Percentiles rank a stretch among this genome's conserved stretches.
Conservation (phyloP, 2,329 filamentous ascomycete species). For the Chrysosporium keratinophilum region DNA sequence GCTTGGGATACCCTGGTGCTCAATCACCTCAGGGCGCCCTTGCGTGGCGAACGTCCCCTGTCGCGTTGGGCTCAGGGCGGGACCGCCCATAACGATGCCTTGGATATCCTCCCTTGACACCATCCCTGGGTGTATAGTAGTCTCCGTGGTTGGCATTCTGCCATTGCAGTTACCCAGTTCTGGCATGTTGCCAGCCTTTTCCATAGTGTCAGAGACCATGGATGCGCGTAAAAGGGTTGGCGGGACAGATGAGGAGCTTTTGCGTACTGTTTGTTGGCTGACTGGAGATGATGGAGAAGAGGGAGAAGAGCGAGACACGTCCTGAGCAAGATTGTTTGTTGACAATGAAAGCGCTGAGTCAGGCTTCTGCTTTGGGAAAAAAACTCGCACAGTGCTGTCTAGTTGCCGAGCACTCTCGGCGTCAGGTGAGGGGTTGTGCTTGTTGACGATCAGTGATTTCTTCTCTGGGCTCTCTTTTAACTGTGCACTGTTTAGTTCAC, state of each 20-base stretch:
- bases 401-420: neutral
- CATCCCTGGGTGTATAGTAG: neutral
- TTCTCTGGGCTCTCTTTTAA: neutral
- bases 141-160: neutral
- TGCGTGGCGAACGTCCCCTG: constrained; percentile 13
- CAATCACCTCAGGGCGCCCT: constrained; percentile 10
- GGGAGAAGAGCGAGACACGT: constrained; percentile 3
- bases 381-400: neutral
- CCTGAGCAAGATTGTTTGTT: neutral
- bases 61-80: constrained; percentile 11
- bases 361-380: constrained; percentile 7
- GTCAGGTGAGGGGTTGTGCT: neutral
- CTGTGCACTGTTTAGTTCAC: neutral
- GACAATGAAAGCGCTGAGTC: neutral
- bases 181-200: neutral
- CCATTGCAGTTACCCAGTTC: neutral
- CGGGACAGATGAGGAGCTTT: neutral
- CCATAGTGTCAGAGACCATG: neutral
- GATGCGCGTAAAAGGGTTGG: neutral
- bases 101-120: constrained; percentile 13
- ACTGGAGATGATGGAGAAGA: neutral
- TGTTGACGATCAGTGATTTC: neutral
- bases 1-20: constrained; percentile 9
- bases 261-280: neutral
- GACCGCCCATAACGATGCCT: constrained; percentile 16